These are phyloP conservation scores for Lycium barbarum DNA, from an alignment of 257 asterid species.

Conservation along the genomic window DNA sequence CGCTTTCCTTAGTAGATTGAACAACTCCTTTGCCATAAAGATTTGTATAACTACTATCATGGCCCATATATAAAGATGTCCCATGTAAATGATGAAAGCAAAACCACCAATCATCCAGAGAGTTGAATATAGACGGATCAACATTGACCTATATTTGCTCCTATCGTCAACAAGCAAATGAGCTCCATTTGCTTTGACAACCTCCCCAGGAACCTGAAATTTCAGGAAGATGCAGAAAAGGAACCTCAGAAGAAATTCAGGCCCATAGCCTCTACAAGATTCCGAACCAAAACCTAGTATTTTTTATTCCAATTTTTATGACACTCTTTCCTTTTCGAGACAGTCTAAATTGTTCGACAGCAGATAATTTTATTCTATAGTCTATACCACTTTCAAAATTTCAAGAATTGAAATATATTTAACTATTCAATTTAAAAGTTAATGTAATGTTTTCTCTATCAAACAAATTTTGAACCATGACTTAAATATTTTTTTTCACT, in stretches of 20 bases:
- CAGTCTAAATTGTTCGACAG: neutral
- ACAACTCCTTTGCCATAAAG: conserved; percentile 90
- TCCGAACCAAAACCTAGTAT: neutral
- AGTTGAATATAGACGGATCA: conserved; percentile 80
- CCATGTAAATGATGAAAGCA: conserved; percentile 80
- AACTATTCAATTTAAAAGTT: neutral
- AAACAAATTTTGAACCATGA: neutral
- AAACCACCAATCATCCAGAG: conserved; percentile 98
- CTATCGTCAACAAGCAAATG: conserved; percentile 77
- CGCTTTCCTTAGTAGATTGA: conserved; percentile 79
- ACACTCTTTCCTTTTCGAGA: neutral
- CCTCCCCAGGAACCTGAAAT: conserved; percentile 73
- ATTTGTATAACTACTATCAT: conserved; percentile 92
- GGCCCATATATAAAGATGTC: conserved; percentile 97
- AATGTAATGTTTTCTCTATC: neutral
- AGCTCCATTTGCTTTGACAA: conserved; percentile 57
- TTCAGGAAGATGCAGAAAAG: conserved; percentile 28
- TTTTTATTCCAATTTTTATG: neutral
- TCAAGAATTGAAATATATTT: neutral
- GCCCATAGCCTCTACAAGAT: conserved; percentile 9
- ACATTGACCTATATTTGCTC: conserved; percentile 92
- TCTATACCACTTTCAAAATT: neutral
- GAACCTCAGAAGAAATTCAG: conserved; percentile 30
- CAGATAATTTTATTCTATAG: neutral
- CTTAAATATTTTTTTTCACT: neutral